These are phyloP conservation scores for Plasmopara halstedii DNA, from an alignment of 352 stramenopile species.

Conservation along the genomic window DNA sequence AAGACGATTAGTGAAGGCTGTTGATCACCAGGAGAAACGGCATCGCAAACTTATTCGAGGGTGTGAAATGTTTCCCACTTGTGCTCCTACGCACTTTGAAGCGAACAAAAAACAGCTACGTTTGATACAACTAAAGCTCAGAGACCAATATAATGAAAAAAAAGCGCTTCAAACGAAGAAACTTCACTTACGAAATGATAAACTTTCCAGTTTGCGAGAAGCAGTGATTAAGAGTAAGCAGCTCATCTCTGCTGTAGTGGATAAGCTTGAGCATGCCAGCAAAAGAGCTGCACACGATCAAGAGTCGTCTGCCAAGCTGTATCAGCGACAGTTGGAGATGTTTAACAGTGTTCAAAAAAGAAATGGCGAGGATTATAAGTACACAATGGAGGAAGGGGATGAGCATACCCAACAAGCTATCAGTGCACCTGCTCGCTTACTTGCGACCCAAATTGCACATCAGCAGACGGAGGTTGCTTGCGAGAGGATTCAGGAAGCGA, in stretches of 20 bases:
- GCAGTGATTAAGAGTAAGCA: conserved; percentile 54
- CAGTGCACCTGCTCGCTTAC: conserved; percentile 38
- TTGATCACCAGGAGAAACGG: conserved; percentile 66
- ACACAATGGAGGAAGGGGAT: conserved; percentile 18
- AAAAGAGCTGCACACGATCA: conserved; percentile 67
- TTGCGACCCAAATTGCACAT: conserved; percentile 63
- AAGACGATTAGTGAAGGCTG: conserved; percentile 46
- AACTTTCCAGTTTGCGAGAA: conserved; percentile 44
- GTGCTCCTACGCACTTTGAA: conserved; percentile 50
- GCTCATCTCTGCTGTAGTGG: conserved; percentile 53
- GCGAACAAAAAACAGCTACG: conserved; percentile 59
- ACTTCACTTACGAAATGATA: conserved; percentile 41
- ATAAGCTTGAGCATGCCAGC: conserved; percentile 51
- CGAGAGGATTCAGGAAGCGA: conserved; percentile 78
- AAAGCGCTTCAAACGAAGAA: conserved; percentile 62
- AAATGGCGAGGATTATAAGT: conserved; percentile 7
- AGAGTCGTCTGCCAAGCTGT: conserved; percentile 56
- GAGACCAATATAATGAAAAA: conserved; percentile 60
- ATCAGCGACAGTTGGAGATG: conserved; percentile 61
- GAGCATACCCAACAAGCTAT: conserved; percentile 19
- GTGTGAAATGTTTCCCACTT: conserved; percentile 59
- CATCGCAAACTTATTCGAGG: conserved; percentile 58
- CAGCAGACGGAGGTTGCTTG: conserved; percentile 80
- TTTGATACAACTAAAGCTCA: conserved; percentile 61
- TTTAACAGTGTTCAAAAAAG: conserved; percentile 52